Percentiles rank a stretch among this genome's conserved stretches.
phyloP scores from a whole-genome alignment of 192 early-diverging fungal genomes.

The Backusella macrospora region DNA sequence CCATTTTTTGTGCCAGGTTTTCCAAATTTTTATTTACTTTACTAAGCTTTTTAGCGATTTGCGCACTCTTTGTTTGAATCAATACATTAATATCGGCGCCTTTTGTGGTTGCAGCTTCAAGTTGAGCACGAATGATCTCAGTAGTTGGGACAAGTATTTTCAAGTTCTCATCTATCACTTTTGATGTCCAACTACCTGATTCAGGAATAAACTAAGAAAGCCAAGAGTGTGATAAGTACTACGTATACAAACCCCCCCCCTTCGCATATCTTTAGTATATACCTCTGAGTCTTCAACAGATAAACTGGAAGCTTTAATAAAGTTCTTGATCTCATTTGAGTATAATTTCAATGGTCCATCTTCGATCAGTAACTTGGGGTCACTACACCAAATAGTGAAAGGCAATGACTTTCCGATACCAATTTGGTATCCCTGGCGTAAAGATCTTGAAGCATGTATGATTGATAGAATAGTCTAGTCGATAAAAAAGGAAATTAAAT shows the following conservation, averaged over 20 bases:
- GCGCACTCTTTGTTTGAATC: conserved; percentile 21
- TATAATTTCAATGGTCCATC: conserved; percentile 42
- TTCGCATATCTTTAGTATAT: not conserved
- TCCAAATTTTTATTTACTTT: conserved; percentile 38
- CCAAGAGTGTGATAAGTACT: not conserved
- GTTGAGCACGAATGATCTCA: conserved; percentile 32
- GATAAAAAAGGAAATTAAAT: conserved; percentile 8
- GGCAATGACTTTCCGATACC: conserved; percentile 47
- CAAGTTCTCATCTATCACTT: conserved; percentile 30
- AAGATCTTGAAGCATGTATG: conserved; percentile 54
- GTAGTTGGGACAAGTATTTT: conserved; percentile 44
- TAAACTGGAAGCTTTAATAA: conserved; percentile 42
- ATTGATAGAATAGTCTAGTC: conserved; percentile 45
- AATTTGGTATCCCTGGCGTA: conserved; percentile 57
- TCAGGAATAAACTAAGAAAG: not conserved
- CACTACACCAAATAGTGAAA: conserved; percentile 48
- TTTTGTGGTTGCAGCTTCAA: conserved; percentile 24
- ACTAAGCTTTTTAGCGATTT: conserved; percentile 35
- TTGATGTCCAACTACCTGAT: conserved; percentile 21
- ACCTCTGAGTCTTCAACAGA: conserved; percentile 34
- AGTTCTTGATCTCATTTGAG: conserved; percentile 39
- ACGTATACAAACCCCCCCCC: not conserved
- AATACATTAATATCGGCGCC: conserved; percentile 12
- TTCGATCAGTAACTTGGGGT: conserved; percentile 30
- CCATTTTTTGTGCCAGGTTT: conserved; percentile 27